Evolutionary conservation across 2,329 filamentous ascomycete genomes (phyloP), one percentile per base, ranked within the genome.

Genomic region (Magnaporthales sp.): DNA sequence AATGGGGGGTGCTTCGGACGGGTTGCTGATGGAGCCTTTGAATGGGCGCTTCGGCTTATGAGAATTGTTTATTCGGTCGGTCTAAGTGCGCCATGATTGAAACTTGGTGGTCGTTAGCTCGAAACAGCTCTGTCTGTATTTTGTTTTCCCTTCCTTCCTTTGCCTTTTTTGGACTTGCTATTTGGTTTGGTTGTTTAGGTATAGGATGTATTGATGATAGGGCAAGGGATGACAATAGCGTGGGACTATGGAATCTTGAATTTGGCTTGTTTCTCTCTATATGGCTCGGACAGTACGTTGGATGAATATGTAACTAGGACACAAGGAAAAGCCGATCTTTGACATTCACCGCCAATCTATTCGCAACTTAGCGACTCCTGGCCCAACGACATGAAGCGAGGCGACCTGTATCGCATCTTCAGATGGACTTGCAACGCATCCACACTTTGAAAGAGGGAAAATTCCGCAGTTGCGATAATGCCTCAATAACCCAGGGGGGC

Each of bases 1-100:
- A 22, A 46, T 64, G 32, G 15, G 22, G 32, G 22, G 32, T 11
- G 29, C 32, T 26, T 51, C 63, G 38, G 63, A 64, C 9, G 63
- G 38, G 38, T 46, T 64, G 63, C 69, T 73, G 22, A 67, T 81
- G 68, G 82, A 80, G n/a, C 24, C 27, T 27, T 61, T 61, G 58
- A 61, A 51, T 51, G 38, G 38, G 38, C 38, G 38, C 38, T 51
- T 51, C 19, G 38, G 38, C 15, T 8, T 51, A 10, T 51, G 19
- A 51, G 38, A 8, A 1, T 51, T 51, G 5, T 51, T n/a, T 10
- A n/a, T 51, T 51, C n/a, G 38, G 19, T n/a, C 9, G 38, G 38
- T n/a, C n/a, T 19, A 51, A n/a, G 38, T 51, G 38, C 19, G 38
- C 19, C 38, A 51, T 1, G 38, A 51, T 51, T 51, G 38, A 51